phyloP scores from a whole-genome alignment of 169 alveolate species.

The Cryptosporidium bovis region DNA sequence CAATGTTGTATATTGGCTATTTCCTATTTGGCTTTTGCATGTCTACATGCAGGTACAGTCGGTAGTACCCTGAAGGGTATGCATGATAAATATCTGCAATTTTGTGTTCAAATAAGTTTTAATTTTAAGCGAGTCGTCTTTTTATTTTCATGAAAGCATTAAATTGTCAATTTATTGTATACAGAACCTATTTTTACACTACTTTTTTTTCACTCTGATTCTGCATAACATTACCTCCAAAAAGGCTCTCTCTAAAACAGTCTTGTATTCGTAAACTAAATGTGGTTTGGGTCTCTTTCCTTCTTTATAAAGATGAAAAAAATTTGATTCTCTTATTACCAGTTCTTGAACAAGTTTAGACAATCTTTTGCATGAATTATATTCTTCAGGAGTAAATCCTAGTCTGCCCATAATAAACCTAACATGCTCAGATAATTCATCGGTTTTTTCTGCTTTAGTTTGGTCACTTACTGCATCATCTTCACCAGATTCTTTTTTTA shows the following conservation, averaged over 20 bases:
- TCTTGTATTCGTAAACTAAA: too few relatives aligned
- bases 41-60: too few relatives aligned
- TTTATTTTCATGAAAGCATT: too few relatives aligned
- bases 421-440: background rate
- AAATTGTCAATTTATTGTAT: too few relatives aligned
- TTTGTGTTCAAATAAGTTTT: too few relatives aligned
- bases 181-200: too few relatives aligned
- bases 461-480: background rate
- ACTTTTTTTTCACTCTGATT: background rate
- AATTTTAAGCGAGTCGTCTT: too few relatives aligned
- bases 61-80: too few relatives aligned
- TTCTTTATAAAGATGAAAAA: background rate
- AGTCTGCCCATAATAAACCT: slow-evolving; percentile 9
- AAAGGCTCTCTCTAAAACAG: too few relatives aligned
- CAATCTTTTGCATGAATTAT: background rate
- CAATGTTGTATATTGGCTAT: too few relatives aligned
- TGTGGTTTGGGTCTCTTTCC: background rate
- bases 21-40: too few relatives aligned
- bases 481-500: background rate
- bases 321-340: background rate
- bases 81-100: too few relatives aligned
- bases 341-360: slow-evolving; percentile 1
- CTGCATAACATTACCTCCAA: background rate
- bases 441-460: background rate
- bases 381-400: slow-evolving; percentile 21